phyloP scores from a whole-genome alignment of 1,284 basidiomycete genomes.

The Neolentinus lepideus region DNA sequence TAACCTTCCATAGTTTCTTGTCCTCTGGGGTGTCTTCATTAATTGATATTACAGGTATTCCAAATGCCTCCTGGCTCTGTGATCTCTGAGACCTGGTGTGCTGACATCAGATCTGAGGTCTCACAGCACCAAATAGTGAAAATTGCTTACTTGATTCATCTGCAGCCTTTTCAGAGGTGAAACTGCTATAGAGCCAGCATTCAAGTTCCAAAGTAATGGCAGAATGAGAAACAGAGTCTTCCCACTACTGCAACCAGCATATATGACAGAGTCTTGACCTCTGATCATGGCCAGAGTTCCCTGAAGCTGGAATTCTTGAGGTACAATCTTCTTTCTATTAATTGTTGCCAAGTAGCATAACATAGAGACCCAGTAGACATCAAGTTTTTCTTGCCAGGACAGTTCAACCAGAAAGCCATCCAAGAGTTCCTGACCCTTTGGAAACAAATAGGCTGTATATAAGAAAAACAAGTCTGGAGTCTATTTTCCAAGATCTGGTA shows the following conservation, averaged over 20 bases:
- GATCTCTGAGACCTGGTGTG: background rate
- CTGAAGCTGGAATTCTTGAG: background rate
- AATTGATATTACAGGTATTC: background rate
- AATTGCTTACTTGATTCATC: background rate
- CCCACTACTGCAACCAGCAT: background rate
- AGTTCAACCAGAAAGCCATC: background rate
- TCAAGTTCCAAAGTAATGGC: background rate
- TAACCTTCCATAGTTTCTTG: background rate
- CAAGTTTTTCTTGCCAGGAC: background rate
- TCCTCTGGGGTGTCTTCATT: background rate
- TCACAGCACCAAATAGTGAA: too few species aligned
- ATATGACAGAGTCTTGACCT: background rate
- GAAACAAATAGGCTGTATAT: background rate
- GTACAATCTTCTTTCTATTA: background rate
- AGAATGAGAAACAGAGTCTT: background rate
- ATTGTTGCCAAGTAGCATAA: background rate
- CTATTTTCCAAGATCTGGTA: background rate
- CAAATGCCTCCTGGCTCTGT: background rate
- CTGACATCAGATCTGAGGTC: background rate
- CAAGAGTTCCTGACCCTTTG: background rate
- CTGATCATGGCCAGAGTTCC: background rate
- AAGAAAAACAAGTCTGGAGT: background rate
- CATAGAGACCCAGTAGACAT: background rate
- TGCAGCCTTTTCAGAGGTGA: background rate
- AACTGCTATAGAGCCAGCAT: background rate